Evolutionary conservation across 169 alveolate species (phyloP).

Genomic region (Theileria sp.): DNA sequence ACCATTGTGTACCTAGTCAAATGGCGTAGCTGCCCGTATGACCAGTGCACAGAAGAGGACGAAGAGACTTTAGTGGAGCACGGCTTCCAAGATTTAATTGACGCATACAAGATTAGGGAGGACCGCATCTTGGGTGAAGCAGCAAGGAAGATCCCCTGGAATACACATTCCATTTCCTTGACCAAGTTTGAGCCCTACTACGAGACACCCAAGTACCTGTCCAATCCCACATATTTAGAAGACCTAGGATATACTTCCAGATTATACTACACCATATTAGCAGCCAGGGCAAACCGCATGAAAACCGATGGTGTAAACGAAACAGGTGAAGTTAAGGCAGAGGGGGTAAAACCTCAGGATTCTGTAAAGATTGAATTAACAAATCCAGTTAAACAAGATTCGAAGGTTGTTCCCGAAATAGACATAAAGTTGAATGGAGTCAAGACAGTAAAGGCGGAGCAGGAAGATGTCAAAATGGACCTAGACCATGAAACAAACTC

Average conservation of each 20-base stretch:
- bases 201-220: conserved; percentile 84
- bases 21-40: conserved; percentile 88
- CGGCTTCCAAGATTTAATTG: conserved; percentile 73
- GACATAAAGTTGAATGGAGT: not conserved
- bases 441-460: not conserved
- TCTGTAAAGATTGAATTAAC: not conserved
- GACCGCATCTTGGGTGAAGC: conserved; percentile 73
- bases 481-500: not conserved
- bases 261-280: conserved; percentile 1
- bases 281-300: conserved; percentile 1
- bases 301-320: conserved; percentile 7
- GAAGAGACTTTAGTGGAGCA: conserved; percentile 80
- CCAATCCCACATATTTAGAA: conserved; percentile 31
- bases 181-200: conserved; percentile 86
- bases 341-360: not conserved
- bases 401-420: not conserved
- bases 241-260: conserved; percentile 21
- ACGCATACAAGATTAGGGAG: conserved; percentile 77
- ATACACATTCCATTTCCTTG: conserved; percentile 77
- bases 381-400: not conserved
- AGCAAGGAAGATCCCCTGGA: conserved; percentile 76
- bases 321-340: not conserved
- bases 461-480: not conserved
- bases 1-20: conserved; percentile 77
- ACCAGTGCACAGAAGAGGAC: conserved; percentile 88